These are phyloP conservation scores for Ascochyta lentis DNA, from an alignment of 2,329 filamentous ascomycete species.

Conservation along the genomic window DNA sequence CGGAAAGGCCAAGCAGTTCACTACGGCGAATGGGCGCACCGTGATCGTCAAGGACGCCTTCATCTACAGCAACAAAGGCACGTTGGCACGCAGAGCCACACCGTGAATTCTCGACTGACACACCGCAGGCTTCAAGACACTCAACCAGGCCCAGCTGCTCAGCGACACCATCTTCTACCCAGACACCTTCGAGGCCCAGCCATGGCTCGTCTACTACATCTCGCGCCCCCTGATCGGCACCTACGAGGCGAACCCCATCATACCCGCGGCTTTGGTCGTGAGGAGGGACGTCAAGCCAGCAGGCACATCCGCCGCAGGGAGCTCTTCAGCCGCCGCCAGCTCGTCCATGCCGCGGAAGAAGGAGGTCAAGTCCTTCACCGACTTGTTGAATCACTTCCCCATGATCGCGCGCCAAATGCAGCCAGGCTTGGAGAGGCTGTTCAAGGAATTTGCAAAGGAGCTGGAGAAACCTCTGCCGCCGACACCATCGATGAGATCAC, in stretches of 20 bases:
- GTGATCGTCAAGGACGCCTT: constrained; percentile 93
- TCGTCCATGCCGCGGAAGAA: constrained; percentile 73
- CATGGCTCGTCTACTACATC: constrained; percentile 98
- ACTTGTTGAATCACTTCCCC: constrained; percentile 88
- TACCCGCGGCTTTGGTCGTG: constrained; percentile 60
- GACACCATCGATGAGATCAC: constrained; percentile 61
- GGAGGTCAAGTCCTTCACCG: constrained; percentile 87
- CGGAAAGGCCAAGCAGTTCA: constrained; percentile 92
- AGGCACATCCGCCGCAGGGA: constrained; percentile 13
- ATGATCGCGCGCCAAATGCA: constrained; percentile 98
- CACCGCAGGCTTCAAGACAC: constrained; percentile 79
- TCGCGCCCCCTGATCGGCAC: constrained; percentile 84
- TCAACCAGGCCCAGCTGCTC: constrained; percentile 87
- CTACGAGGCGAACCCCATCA: constrained; percentile 77
- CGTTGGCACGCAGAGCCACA: background rate
- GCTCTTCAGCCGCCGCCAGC: constrained; percentile 34
- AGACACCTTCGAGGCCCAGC: constrained; percentile 84
- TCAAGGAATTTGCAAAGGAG: constrained; percentile 85
- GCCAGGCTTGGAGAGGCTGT: constrained; percentile 83
- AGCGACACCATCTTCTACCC: constrained; percentile 87
- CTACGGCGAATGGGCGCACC: constrained; percentile 89
- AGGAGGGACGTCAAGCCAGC: constrained; percentile 25
- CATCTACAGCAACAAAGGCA: constrained; percentile 96
- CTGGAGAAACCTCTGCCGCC: constrained; percentile 85
- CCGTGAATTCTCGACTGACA: constrained; percentile 19